Percentiles rank a stretch among this genome's conserved stretches.
These are phyloP conservation scores for Codiaeum variegatum DNA, from an alignment of 441 rosid genomes.

Conservation along the genomic window DNA sequence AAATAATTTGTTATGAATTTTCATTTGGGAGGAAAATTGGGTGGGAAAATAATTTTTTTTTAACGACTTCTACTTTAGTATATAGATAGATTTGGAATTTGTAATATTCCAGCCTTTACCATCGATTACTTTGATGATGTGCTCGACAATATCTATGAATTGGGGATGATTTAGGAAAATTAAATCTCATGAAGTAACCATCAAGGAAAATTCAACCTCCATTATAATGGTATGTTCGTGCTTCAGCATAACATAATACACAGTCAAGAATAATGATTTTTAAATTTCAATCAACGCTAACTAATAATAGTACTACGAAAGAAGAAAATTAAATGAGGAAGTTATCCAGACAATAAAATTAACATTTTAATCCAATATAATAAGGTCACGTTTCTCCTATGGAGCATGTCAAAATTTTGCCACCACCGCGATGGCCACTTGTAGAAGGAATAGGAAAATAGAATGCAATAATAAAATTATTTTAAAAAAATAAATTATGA, in stretches of 20 bases:
- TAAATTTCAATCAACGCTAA: not conserved
- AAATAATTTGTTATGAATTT: too few species aligned
- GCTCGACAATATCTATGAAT: too few species aligned
- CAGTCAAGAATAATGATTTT: constrained; percentile 67
- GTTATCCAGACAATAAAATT: constrained; percentile 2
- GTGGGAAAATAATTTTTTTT: too few species aligned
- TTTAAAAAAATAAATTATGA: too few species aligned
- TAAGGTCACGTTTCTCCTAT: not conserved
- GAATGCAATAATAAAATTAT: too few species aligned
- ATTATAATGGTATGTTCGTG: constrained; percentile 69
- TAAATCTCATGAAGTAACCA: constrained; percentile 94
- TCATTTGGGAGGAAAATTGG: too few species aligned
- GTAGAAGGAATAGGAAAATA: too few species aligned
- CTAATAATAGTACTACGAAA: not conserved
- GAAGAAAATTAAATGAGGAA: not conserved
- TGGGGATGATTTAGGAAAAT: too few species aligned
- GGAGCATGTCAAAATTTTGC: not conserved
- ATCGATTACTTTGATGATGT: too few species aligned
- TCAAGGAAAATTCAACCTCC: constrained; percentile 79
- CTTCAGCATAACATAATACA: constrained; percentile 84
- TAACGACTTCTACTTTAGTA: too few species aligned
- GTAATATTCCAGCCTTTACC: too few species aligned
- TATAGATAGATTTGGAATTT: too few species aligned
- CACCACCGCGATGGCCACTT: not conserved
- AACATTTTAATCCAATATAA: not conserved